phyloP scores from a whole-genome alignment of 1,284 basidiomycete genomes.

The Leccinum pachyderme region DNA sequence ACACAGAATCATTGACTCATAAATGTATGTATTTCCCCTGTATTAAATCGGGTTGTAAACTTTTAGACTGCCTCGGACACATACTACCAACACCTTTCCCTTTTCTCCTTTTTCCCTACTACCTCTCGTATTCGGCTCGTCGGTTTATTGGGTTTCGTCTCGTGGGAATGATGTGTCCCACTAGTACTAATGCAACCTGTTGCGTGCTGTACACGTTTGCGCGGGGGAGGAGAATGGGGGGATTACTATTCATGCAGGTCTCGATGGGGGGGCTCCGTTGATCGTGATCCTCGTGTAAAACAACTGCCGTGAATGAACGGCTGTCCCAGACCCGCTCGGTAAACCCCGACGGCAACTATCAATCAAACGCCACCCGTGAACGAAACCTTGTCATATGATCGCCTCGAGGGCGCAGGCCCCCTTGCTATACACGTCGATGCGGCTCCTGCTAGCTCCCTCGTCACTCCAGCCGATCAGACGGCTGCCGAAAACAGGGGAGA shows the following conservation, averaged over 20 bases:
- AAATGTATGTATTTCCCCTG: conserved; percentile 25
- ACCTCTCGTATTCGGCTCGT: conserved; percentile 4
- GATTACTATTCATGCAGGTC: background rate
- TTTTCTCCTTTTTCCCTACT: background rate
- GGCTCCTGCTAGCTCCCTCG: background rate
- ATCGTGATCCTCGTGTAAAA: conserved; percentile 15
- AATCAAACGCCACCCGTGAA: conserved; percentile 24
- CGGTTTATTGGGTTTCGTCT: conserved; percentile 12
- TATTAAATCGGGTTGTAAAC: conserved; percentile 20
- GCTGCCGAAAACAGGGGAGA: background rate
- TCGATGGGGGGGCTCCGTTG: conserved; percentile 3
- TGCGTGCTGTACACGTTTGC: conserved; percentile 11
- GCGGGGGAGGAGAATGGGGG: background rate
- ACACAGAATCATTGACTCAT: conserved; percentile 8
- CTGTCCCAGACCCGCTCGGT: conserved; percentile 7
- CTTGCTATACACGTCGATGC: conserved; percentile 11
- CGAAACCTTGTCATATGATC: conserved; percentile 28
- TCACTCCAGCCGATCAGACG: background rate
- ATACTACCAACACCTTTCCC: background rate
- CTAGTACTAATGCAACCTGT: background rate
- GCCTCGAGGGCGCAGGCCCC: conserved; percentile 17
- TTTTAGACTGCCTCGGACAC: conserved; percentile 14
- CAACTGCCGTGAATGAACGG: conserved; percentile 12
- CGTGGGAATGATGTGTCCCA: background rate
- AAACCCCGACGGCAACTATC: conserved; percentile 19